Conservation (phyloP, 2,329 filamentous ascomycete species). For the Hypoxylon sp. region DNA sequence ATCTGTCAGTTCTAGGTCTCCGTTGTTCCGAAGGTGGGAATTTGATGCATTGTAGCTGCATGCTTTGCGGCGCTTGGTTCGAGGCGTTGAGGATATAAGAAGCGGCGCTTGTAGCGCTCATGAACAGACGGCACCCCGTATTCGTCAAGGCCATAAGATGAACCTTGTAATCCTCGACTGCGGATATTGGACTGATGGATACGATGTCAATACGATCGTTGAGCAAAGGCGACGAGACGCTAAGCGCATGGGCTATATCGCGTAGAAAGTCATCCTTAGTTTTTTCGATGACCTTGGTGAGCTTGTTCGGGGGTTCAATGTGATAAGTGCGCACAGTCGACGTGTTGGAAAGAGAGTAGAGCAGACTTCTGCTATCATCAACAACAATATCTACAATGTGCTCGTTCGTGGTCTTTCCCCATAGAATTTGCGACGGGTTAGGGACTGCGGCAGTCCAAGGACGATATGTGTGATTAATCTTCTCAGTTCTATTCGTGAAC, state of each 20-base stretch:
- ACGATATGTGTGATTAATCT: constrained; percentile 87
- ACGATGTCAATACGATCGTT: constrained; percentile 80
- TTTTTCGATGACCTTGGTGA: constrained; percentile 77
- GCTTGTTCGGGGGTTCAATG: constrained; percentile 76
- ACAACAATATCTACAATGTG: constrained; percentile 84
- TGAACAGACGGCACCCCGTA: constrained; percentile 90
- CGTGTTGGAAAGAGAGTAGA: constrained; percentile 90
- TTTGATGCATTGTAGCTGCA: constrained; percentile 98
- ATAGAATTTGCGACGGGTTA: constrained; percentile 64
- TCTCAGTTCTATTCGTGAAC: constrained; percentile 91
- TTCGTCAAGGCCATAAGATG: constrained; percentile 92
- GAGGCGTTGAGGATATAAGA: constrained; percentile 74
- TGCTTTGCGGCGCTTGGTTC: constrained; percentile 84
- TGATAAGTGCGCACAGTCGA: constrained; percentile 95
- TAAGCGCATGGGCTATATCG: constrained; percentile 86
- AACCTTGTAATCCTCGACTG: constrained; percentile 82
- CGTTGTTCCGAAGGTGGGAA: constrained; percentile 78
- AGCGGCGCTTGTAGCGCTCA: constrained; percentile 87
- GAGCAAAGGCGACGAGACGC: constrained; percentile 79
- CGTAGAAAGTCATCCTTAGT: constrained; percentile 72
- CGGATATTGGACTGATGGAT: constrained; percentile 87
- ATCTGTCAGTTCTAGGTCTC: constrained; percentile 46
- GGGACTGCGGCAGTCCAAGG: constrained; percentile 78
- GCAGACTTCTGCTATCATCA: constrained; percentile 87
- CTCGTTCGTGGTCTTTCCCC: constrained; percentile 69